Base-by-base conservation (phyloP, 768 basidiomycete genomes). In the Lanmaoa rubissima region DNA sequence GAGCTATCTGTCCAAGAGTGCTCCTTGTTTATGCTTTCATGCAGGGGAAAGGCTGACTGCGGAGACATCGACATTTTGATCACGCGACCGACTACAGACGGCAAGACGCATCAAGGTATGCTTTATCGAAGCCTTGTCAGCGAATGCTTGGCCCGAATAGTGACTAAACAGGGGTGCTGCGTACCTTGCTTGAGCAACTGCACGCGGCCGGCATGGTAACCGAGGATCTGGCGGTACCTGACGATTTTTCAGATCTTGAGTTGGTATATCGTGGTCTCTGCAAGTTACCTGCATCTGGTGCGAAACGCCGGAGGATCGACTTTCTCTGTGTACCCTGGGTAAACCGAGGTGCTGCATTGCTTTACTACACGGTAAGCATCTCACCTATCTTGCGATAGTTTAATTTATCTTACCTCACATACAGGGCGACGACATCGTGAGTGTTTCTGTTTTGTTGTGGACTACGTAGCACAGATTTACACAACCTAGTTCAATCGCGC, bases 21-120 rank as follows among this genome's bases (percentile, higher is more conserved):
- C 2, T 3, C 31, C n/a, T 54, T 35, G 1, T 19, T 65, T 17
- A 56, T 28, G 5, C 5, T 16, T 31, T 1, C 41, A 35, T 44
- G 44, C 40, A 91, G 93, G 56, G 92, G 93, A 5, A 88, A 90
- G 69, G 73, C 79, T 1, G 85, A 86, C 52, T 94, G 91, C 54
- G 95, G 95, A 2, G 95, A 97, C 68, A 91, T 98, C 55, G 94
- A 98, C 69, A 85, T 97, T 46, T 70, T 97, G 54, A 85, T 98
- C 59, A 92, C 92, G 2, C 83, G 93, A 5, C 79, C 84, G 21
- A 78, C 82, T 1, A 71, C 77, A 3, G 92, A 95, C 61, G 91
- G 90, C 0, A 78, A 74, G 57, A 89, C 86, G 0, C 94, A 96
- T 67, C 73, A 75, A 51, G 90, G 93, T 85, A 63, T 51, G 74